Evolutionary conservation across 1,284 basidiomycete species (phyloP).

Genomic region (Tremellales sp.): DNA sequence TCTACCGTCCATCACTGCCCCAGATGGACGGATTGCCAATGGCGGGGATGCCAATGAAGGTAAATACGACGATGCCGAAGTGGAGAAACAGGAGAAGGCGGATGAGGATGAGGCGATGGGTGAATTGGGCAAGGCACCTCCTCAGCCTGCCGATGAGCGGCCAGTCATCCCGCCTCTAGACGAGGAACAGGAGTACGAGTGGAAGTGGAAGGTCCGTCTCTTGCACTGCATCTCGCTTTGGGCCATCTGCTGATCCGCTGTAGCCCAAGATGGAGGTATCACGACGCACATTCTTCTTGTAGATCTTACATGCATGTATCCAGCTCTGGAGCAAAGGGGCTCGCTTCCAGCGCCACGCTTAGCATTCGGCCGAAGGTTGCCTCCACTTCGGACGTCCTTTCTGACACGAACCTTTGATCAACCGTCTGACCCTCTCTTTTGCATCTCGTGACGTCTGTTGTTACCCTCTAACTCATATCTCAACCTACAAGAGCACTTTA

Average conservation of each 20-base stretch:
- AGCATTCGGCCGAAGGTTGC: not conserved
- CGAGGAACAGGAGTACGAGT: conserved; percentile 50
- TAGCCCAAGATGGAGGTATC: conserved; percentile 52
- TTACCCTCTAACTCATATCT: too few species aligned
- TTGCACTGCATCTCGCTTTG: not conserved
- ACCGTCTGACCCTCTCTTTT: not conserved
- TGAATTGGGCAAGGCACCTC: conserved; percentile 26
- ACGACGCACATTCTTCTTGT: conserved; percentile 50
- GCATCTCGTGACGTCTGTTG: too few species aligned
- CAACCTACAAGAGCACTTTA: too few species aligned
- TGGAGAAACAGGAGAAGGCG: conserved; percentile 32
- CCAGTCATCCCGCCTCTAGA: conserved; percentile 44
- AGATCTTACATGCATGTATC: conserved; percentile 3
- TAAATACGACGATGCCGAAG: conserved; percentile 25
- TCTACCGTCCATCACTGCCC: conserved; percentile 64
- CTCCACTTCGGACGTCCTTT: too few species aligned
- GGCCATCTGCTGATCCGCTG: not conserved
- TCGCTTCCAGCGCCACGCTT: too few species aligned
- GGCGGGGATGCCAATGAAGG: conserved; percentile 53
- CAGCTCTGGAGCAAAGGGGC: too few species aligned
- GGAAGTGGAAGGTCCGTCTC: conserved; percentile 51
- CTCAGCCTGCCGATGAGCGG: conserved; percentile 5
- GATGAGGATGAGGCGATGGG: conserved; percentile 43
- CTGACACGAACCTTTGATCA: too few species aligned
- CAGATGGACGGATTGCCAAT: conserved; percentile 42